Evolutionary conservation across 75 land plant genomes (phyloP).

Genomic region (Pinus taeda): DNA sequence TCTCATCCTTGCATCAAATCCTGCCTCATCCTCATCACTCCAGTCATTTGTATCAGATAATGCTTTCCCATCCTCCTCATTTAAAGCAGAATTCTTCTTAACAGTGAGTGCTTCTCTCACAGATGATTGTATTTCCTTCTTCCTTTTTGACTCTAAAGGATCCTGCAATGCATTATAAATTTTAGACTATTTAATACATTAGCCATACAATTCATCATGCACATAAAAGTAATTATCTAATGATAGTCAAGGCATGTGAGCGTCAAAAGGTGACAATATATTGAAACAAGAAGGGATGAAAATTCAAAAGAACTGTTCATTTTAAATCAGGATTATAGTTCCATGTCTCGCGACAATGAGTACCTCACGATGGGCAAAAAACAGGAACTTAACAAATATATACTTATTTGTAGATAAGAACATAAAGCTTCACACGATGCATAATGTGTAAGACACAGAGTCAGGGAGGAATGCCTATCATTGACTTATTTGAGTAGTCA

Average conservation of each 20-base stretch:
- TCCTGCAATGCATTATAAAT: constrained; percentile 34
- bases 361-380: not conserved
- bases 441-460: not conserved
- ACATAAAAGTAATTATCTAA: too few relatives aligned
- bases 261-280: too few relatives aligned
- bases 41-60: constrained; percentile 20
- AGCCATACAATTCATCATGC: too few relatives aligned
- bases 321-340: not conserved
- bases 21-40: constrained; percentile 69
- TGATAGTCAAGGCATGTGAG: too few relatives aligned
- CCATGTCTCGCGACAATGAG: not conserved
- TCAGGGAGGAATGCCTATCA: too few relatives aligned
- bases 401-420: not conserved
- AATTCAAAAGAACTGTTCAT: not conserved
- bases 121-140: constrained; percentile 53
- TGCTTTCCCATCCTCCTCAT: constrained; percentile 15
- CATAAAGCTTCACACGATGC: not conserved
- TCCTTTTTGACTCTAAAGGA: constrained; percentile 34
- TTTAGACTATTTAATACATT: too few relatives aligned
- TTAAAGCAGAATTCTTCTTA: constrained; percentile 38
- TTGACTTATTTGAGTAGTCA: too few relatives aligned
- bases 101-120: constrained; percentile 75
- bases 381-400: not conserved
- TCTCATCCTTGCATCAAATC: constrained; percentile 91
- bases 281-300: too few relatives aligned